These are phyloP conservation scores for Mollisia scopiformis DNA, from an alignment of 2,329 filamentous ascomycete genomes.

Conservation along the genomic window DNA sequence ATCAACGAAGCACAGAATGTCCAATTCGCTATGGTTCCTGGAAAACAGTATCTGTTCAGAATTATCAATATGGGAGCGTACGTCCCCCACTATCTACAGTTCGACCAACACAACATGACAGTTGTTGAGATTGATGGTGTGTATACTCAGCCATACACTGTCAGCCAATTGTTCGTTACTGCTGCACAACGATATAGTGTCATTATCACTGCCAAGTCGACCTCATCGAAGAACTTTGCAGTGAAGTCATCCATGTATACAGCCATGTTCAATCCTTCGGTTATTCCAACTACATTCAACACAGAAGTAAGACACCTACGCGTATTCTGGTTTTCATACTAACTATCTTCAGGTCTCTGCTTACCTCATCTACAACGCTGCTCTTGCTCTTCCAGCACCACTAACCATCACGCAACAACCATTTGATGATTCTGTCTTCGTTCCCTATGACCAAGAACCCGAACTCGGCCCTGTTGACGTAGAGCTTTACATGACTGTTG, in stretches of 20 bases:
- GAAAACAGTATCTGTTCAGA: conserved; percentile 24
- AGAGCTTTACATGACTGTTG: conserved; percentile 3
- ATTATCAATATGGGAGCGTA: conserved; percentile 28
- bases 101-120: conserved; percentile 37
- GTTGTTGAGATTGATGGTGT: conserved; percentile 53
- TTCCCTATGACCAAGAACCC: conserved; percentile 13
- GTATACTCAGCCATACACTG: conserved; percentile 40
- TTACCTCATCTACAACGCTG: conserved; percentile 56
- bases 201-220: conserved; percentile 47
- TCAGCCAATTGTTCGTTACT: conserved; percentile 45
- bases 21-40: conserved; percentile 25
- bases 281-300: conserved; percentile 65
- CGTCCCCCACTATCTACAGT: conserved; percentile 18
- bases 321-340: neutral
- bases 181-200: conserved; percentile 50
- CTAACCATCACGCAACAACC: conserved; percentile 4
- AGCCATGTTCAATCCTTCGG: conserved; percentile 56
- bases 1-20: conserved; percentile 21
- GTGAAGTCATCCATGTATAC: conserved; percentile 39
- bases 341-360: conserved; percentile 9
- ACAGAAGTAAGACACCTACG: conserved; percentile 58
- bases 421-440: conserved; percentile 15
- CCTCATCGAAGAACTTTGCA: conserved; percentile 35
- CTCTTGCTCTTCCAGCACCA: conserved; percentile 45
- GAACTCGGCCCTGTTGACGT: neutral